Conservation (phyloP, 768 basidiomycete species). For the Tricholoma terreum region DNA sequence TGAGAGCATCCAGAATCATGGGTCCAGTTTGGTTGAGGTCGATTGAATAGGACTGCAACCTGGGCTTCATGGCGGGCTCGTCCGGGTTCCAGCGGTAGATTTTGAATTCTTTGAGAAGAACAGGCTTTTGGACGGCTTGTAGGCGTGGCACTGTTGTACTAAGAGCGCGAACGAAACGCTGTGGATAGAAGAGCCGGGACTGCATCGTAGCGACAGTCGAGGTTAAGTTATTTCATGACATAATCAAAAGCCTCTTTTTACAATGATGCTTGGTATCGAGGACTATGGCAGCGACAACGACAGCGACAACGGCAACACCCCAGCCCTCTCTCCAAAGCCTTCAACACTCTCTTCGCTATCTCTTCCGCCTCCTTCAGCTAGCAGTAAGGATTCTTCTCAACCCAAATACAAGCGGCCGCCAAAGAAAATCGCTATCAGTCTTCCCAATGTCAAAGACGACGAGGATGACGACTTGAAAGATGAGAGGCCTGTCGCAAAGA, state of each 20-base stretch:
- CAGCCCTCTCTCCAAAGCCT: conserved; percentile 8
- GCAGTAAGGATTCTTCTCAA: too few species aligned
- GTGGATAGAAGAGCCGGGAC: conserved; percentile 11
- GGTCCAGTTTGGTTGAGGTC: conserved; percentile 95
- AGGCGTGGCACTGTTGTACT: conserved; percentile 11
- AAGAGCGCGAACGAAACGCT: conserved; percentile 8
- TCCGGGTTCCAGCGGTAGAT: conserved; percentile 99
- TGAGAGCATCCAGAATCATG: conserved; percentile 92
- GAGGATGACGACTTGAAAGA: conserved; percentile 35
- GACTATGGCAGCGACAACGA: conserved; percentile 75
- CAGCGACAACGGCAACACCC: conserved; percentile 30
- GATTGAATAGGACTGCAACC: conserved; percentile 85
- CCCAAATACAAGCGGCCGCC: conserved; percentile 39
- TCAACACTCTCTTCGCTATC: not conserved
- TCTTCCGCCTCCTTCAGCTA: too few species aligned
- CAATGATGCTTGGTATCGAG: conserved; percentile 68
- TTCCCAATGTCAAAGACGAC: conserved; percentile 47
- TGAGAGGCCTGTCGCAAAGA: conserved; percentile 57
- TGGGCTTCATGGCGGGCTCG: conserved; percentile 87
- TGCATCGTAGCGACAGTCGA: conserved; percentile 19
- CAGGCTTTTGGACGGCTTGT: conserved; percentile 62
- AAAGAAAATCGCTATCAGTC: conserved; percentile 63
- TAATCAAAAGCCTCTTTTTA: not conserved
- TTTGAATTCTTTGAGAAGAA: conserved; percentile 90
- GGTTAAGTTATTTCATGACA: not conserved